These are phyloP conservation scores for Cenchrus americanus DNA, from an alignment of 176 grass and related monocot species.

Conservation along the genomic window DNA sequence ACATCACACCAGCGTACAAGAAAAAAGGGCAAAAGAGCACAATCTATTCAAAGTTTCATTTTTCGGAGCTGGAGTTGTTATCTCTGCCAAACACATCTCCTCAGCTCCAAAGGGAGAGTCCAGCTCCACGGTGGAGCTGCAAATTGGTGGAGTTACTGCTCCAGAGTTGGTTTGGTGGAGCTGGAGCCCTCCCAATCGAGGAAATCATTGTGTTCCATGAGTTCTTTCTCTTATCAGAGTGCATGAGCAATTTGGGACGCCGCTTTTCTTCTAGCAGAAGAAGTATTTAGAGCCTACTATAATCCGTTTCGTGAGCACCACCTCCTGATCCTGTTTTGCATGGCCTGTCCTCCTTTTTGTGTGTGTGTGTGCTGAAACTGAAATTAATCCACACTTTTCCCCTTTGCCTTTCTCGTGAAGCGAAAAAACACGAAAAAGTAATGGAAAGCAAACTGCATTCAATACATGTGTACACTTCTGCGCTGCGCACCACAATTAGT, in stretches of 20 bases:
- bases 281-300: not conserved
- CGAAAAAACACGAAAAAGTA: not conserved
- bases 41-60: too few relatives aligned
- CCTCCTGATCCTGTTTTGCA: not conserved
- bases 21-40: too few relatives aligned
- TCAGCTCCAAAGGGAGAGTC: too few relatives aligned
- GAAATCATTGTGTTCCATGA: not conserved
- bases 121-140: too few relatives aligned
- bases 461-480: not conserved
- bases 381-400: not conserved
- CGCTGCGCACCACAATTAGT: not conserved
- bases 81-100: too few relatives aligned
- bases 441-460: slow-evolving; percentile 22
- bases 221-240: not conserved
- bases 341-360: slow-evolving; percentile 3
- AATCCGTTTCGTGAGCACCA: not conserved
- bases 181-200: too few relatives aligned
- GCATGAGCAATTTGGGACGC: not conserved
- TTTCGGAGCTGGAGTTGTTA: too few relatives aligned
- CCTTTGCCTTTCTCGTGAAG: not conserved
- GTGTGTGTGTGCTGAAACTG: not conserved
- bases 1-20: too few relatives aligned
- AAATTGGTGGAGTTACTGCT: too few relatives aligned
- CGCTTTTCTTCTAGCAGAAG: not conserved
- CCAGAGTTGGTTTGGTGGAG: too few relatives aligned